Evolutionary conservation across 495 filamentous ascomycete species (phyloP), one percentile per base, ranked within the genome.

Genomic region (Acidiella bohemica): DNA sequence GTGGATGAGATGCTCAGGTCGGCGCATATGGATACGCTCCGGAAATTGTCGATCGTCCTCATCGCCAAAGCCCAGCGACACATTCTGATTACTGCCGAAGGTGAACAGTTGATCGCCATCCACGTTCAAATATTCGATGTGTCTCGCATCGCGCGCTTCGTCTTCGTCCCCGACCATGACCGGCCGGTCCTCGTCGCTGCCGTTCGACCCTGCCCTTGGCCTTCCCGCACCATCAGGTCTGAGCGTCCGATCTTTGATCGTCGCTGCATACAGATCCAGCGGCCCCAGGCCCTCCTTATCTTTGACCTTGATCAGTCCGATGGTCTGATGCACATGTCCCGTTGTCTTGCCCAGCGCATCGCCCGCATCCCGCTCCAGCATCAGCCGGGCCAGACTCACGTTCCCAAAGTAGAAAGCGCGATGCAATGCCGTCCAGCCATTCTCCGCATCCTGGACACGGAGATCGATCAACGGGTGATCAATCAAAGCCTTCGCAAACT

Each of bases 21-120:
- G 76, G 30, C 78, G 72, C 43, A 96, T 56, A 16, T 61, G 59
- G 10, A 93, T 71, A 29, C 84, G 73, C 54, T 97, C 90, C 0
- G 90, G 90, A 56, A 76, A 93, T 38, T 95, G 85, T 3, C 90
- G 77, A 49, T 97, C 87, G 57, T 94, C 86, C 50, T 87, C 76
- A 53, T 95, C 84, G 12, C 85, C 84, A 48, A 96, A 80, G 2
- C 92, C 90, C 29, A 97, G 70, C 6, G 80, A 86, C 10, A 93
- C 62, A 50, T 97, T 97, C 50, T 90, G 88, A 59, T 94, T 96
- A 57, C 84, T 94, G 14, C 90, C 90, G 55, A 94, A 90, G 0
- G 81, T 79, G 50, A 81, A 97, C 0, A 94, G 59, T 53, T 97
- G 90, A 54, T 94, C 87, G 11, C 81, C 86, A 16, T 70, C 57